These are phyloP conservation scores for Nemania bipapillata DNA, from an alignment of 2,329 filamentous ascomycete genomes.

Conservation along the genomic window DNA sequence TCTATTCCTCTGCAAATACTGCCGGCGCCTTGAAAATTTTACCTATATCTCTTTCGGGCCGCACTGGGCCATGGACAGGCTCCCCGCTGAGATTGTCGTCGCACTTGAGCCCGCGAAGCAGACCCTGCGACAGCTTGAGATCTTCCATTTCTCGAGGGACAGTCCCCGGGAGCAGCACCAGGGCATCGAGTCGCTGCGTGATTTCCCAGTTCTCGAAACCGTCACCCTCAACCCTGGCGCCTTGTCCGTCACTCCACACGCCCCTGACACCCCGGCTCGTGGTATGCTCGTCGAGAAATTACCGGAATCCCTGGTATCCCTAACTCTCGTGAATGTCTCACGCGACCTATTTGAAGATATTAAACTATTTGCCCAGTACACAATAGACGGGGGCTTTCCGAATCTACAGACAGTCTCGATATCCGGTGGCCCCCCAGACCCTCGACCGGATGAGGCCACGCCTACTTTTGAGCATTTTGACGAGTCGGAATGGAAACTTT, in stretches of 20 bases:
- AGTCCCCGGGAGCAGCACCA: conserved; percentile 36
- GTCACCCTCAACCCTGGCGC: conserved; percentile 39
- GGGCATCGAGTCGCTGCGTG: conserved; percentile 38
- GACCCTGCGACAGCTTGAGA: conserved; percentile 36
- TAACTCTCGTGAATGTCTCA: conserved; percentile 37
- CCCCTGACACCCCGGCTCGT: conserved; percentile 10
- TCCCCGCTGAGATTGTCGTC: conserved; percentile 39
- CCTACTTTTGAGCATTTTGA: conserved; percentile 20
- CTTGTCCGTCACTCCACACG: conserved; percentile 1
- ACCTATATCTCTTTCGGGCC: conserved; percentile 40
- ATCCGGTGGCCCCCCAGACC: conserved; percentile 31
- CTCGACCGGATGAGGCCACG: conserved; percentile 22
- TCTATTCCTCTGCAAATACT: conserved; percentile 39
- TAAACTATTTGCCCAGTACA: conserved; percentile 31
- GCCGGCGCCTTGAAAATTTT: conserved; percentile 38
- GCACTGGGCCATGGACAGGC: conserved; percentile 39
- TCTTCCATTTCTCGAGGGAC: conserved; percentile 36
- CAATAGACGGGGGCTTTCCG: conserved; percentile 32
- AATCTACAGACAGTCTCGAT: conserved; percentile 33
- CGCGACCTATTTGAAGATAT: conserved; percentile 35
- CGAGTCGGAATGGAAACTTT: conserved; percentile 34
- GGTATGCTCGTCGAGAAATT: conserved; percentile 36
- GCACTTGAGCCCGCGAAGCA: conserved; percentile 35
- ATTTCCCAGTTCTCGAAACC: conserved; percentile 33
- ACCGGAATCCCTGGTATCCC: conserved; percentile 31